Evolutionary conservation across 805 yeast species (phyloP).

Genomic region (Kodamaea kakaduensis): DNA sequence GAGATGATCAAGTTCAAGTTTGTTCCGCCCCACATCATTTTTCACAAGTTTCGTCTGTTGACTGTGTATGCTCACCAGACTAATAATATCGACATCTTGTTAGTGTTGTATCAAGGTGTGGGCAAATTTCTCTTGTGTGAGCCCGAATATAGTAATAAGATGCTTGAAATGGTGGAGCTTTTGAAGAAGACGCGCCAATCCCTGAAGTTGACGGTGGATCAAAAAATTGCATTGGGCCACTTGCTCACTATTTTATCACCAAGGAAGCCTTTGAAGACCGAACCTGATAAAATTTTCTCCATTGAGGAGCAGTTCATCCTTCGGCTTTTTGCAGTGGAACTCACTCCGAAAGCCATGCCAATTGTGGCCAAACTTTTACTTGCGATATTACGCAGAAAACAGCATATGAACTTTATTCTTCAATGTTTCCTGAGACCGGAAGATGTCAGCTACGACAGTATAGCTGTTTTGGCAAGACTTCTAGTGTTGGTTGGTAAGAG

Average conservation of each 20-base stretch:
- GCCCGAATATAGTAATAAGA: constrained; percentile 53
- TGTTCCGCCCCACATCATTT: constrained; percentile 64
- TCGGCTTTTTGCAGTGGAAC: constrained; percentile 48
- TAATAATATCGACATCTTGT: constrained; percentile 63
- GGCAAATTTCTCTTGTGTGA: constrained; percentile 61
- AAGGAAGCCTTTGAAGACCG: constrained; percentile 27
- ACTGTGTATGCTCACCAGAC: constrained; percentile 48
- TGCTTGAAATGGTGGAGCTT: constrained; percentile 59
- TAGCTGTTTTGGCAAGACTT: constrained; percentile 47
- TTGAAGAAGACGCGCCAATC: constrained; percentile 49
- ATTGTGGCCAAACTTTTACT: constrained; percentile 17
- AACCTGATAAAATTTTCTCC: constrained; percentile 17
- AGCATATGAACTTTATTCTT: constrained; percentile 25
- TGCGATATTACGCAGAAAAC: not conserved
- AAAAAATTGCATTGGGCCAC: constrained; percentile 56
- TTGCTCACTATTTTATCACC: constrained; percentile 60
- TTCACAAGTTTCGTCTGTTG: constrained; percentile 66
- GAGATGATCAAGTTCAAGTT: constrained; percentile 76
- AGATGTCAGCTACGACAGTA: constrained; percentile 53
- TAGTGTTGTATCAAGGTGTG: constrained; percentile 67
- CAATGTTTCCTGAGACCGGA: constrained; percentile 58
- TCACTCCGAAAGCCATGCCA: constrained; percentile 31
- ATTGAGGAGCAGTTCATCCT: constrained; percentile 30
- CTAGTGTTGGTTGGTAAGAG: constrained; percentile 25
- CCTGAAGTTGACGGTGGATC: constrained; percentile 47